A percentile compares a stretch with the other conserved stretches of the same genome.
Evolutionary conservation across 164 flowering plant genomes (phyloP).

Genomic region (Warburgia ugandensis): DNA sequence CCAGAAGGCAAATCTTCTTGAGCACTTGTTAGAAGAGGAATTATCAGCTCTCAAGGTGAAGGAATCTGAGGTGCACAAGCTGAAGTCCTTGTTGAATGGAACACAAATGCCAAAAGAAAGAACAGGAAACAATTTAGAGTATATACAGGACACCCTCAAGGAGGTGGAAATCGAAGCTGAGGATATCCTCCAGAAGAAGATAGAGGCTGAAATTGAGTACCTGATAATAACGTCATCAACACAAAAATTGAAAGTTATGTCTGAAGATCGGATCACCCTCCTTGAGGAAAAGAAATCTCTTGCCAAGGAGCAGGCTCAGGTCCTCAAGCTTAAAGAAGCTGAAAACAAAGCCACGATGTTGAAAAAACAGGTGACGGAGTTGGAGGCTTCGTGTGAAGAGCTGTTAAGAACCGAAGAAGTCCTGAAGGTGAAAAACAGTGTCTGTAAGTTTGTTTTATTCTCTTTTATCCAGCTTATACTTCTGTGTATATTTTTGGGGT

Average conservation of each 20-base stretch:
- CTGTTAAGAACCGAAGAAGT: constrained; percentile 26
- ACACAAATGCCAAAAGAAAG: constrained; percentile 20
- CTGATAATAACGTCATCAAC: constrained; percentile 26
- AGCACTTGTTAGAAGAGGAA: constrained; percentile 38
- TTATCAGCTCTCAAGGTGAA: constrained; percentile 17
- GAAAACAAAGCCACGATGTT: constrained; percentile 29
- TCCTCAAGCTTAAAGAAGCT: constrained; percentile 26
- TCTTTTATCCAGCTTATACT: constrained; percentile 40
- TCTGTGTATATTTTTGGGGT: constrained; percentile 25
- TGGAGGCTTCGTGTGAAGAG: constrained; percentile 23
- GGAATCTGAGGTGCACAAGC: constrained; percentile 36
- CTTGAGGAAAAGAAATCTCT: constrained; percentile 24
- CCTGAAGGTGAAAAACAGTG: constrained; percentile 25
- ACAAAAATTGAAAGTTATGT: constrained; percentile 24
- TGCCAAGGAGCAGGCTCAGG: constrained; percentile 25
- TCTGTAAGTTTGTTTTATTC: constrained; percentile 28
- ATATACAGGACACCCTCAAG: constrained; percentile 4
- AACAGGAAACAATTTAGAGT: constrained; percentile 11
- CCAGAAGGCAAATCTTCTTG: constrained; percentile 27
- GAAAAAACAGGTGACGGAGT: constrained; percentile 29
- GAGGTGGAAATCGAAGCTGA: constrained; percentile 32
- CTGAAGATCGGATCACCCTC: constrained; percentile 17
- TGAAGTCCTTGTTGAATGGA: constrained; percentile 24
- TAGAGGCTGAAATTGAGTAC: constrained; percentile 63
- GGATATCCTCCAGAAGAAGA: constrained; percentile 35